A percentile compares a stretch with the other conserved stretches of the same genome.
phyloP scores from a whole-genome alignment of 2,329 filamentous ascomycete genomes.

The Rhinocladiella mackenziei region DNA sequence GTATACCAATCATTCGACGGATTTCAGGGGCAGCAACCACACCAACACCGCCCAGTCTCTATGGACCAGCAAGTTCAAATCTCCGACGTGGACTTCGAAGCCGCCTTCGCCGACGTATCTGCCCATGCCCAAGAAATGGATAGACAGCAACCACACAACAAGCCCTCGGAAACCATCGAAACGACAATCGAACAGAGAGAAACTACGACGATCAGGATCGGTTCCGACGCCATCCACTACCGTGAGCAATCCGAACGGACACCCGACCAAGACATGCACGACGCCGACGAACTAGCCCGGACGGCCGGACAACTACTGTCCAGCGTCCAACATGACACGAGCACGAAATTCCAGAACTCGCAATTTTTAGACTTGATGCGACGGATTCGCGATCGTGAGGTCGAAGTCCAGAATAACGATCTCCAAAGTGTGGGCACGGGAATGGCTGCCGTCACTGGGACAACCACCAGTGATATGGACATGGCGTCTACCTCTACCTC shows the following conservation, averaged over 20 bases:
- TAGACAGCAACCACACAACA: background rate
- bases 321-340: constrained; percentile 64
- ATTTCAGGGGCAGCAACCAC: constrained; percentile 26
- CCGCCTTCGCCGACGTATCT: constrained; percentile 27
- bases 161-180: constrained; percentile 9
- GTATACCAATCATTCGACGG: constrained; percentile 23
- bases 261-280: constrained; percentile 34
- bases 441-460: constrained; percentile 1
- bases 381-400: constrained; percentile 66
- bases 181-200: constrained; percentile 23
- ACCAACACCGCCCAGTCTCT: constrained; percentile 20
- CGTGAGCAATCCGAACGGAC: constrained; percentile 22
- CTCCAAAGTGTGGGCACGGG: constrained; percentile 48
- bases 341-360: constrained; percentile 72
- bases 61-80: constrained; percentile 19
- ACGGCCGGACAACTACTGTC: constrained; percentile 69
- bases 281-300: constrained; percentile 65
- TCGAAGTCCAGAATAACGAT: constrained; percentile 67
- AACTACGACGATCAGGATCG: constrained; percentile 39
- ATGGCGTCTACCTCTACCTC: too few species aligned
- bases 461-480: too few species aligned
- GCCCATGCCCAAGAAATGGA: constrained; percentile 26
- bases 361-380: constrained; percentile 75
- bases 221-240: constrained; percentile 42
- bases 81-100: constrained; percentile 26